A percentile compares a stretch with the other conserved stretches of the same genome.
These are phyloP conservation scores for Dryas drummondii DNA, from an alignment of 306 rosid genomes.

Conservation along the genomic window DNA sequence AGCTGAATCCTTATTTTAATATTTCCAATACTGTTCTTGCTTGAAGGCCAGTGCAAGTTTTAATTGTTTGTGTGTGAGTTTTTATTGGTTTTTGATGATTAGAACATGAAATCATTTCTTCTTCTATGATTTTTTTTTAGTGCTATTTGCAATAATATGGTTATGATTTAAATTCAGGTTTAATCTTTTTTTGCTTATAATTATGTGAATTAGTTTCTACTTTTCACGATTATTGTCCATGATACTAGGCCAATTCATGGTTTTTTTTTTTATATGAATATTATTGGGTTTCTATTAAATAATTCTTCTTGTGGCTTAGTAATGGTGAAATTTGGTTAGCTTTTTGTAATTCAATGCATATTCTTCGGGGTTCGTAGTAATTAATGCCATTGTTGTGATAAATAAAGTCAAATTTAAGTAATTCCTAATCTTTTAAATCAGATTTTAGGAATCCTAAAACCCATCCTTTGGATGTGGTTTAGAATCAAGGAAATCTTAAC, in stretches of 20 bases:
- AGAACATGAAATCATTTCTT: background rate
- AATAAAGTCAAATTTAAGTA: background rate
- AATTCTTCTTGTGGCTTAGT: background rate
- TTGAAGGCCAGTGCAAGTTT: no score
- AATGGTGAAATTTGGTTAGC: background rate
- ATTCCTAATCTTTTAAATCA: background rate
- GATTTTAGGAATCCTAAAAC: background rate
- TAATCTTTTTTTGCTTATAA: background rate
- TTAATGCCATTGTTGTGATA: background rate
- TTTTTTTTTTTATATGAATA: background rate
- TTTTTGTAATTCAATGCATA: background rate
- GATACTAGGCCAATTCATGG: background rate
- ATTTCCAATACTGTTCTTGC: background rate
- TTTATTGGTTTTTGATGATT: background rate
- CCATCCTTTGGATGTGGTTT: background rate
- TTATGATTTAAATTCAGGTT: background rate
- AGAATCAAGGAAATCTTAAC: background rate
- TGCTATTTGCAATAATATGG: background rate
- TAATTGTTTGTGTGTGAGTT: background rate
- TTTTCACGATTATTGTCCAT: background rate
- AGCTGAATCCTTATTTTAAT: background rate
- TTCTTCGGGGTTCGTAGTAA: background rate
- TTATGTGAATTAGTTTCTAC: background rate
- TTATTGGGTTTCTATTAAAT: background rate
- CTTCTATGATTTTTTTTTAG: background rate